These are phyloP conservation scores for Cytospora paraplurivora DNA, from an alignment of 2,329 filamentous ascomycete species.

Conservation along the genomic window DNA sequence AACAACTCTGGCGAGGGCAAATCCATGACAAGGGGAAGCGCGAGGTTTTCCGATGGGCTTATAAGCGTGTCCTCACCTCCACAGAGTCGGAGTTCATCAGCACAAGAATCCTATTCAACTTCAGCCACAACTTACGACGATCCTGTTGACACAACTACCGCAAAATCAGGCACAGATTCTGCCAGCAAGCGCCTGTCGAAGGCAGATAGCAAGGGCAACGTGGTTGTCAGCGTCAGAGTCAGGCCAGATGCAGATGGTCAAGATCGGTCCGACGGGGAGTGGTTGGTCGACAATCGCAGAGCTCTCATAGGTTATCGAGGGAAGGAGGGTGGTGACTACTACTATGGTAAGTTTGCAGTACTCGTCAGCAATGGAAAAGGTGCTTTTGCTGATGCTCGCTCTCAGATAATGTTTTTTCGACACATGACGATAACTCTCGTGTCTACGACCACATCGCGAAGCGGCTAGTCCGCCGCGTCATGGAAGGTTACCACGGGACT, in stretches of 20 bases:
- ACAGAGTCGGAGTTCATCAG: constrained; percentile 88
- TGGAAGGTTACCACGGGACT: constrained; percentile 98
- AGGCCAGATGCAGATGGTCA: constrained; percentile 75
- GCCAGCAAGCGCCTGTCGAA: constrained; percentile 55
- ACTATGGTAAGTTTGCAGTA: constrained; percentile 69
- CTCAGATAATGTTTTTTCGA: constrained; percentile 92
- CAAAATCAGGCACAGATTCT: constrained; percentile 37
- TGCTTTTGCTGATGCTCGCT: constrained; percentile 25
- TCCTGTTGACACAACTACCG: constrained; percentile 56
- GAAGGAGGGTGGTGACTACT: constrained; percentile 89
- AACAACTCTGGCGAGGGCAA: constrained; percentile 80
- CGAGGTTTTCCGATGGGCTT: constrained; percentile 72
- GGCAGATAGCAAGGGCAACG: constrained; percentile 84
- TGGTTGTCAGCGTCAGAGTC: constrained; percentile 92
- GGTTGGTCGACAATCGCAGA: constrained; percentile 85
- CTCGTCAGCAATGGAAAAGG: neutral
- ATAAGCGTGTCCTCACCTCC: constrained; percentile 80
- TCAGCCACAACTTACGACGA: constrained; percentile 90
- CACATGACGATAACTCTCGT: constrained; percentile 88
- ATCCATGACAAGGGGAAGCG: constrained; percentile 63
- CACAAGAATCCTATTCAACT: constrained; percentile 89
- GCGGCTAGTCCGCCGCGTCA: constrained; percentile 89
- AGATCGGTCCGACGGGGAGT: constrained; percentile 74
- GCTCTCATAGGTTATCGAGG: constrained; percentile 82
- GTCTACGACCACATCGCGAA: constrained; percentile 96